Conservation (phyloP, 2,329 filamentous ascomycete species). For the Epichloe uncinata region DNA sequence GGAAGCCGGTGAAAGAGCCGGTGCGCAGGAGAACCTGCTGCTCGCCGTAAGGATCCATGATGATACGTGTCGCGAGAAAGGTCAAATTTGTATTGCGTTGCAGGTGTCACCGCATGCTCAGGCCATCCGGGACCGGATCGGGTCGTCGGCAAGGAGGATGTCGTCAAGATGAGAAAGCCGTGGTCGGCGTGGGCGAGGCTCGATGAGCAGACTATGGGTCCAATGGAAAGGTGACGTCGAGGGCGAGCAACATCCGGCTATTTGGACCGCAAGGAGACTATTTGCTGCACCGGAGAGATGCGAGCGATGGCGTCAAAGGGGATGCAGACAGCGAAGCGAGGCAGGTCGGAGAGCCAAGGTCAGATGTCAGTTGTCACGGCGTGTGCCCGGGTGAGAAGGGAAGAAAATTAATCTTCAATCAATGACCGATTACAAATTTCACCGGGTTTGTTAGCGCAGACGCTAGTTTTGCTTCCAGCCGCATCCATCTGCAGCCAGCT, state of each 20-base stretch:
- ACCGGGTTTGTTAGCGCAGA: constrained; percentile 7
- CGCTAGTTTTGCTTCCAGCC: constrained; percentile 1
- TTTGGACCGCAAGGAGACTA: neutral
- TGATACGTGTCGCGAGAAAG: constrained; percentile 7
- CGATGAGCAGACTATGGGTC: constrained; percentile 1
- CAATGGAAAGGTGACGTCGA: constrained; percentile 2
- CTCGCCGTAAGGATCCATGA: constrained; percentile 18
- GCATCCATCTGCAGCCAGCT: neutral
- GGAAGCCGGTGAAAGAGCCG: constrained; percentile 48
- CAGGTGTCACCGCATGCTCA: constrained; percentile 9
- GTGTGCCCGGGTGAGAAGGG: neutral
- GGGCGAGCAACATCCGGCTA: neutral
- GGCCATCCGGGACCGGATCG: constrained; percentile 4
- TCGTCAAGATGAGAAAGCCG: neutral
- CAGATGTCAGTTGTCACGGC: neutral
- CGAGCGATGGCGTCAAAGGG: neutral
- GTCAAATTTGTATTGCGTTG: constrained; percentile 9
- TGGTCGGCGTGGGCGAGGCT: neutral
- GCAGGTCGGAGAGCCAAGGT: neutral
- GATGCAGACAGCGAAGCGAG: neutral
- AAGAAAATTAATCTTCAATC: neutral
- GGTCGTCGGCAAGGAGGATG: constrained; percentile 8
- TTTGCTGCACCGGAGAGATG: neutral
- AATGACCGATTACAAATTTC: neutral
- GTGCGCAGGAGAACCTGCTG: constrained; percentile 40